These are phyloP conservation scores for Mucor mucedo DNA, from an alignment of 371 early-diverging fungal genomes.

Conservation along the genomic window DNA sequence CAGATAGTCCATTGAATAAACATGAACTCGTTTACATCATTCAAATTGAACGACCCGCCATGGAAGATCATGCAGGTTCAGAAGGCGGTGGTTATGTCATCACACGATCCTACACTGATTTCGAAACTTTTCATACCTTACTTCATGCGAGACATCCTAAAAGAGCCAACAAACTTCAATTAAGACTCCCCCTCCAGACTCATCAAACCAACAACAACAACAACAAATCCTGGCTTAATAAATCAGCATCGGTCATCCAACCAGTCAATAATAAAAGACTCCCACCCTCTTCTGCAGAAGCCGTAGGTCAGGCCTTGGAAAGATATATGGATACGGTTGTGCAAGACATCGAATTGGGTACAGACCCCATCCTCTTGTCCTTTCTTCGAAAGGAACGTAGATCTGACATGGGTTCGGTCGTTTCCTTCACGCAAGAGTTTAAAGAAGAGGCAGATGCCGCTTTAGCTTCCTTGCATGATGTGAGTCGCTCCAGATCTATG, in stretches of 20 bases:
- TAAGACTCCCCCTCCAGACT: conserved; percentile 46
- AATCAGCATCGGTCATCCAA: conserved; percentile 10
- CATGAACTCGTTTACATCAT: conserved; percentile 42
- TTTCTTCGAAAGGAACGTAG: conserved; percentile 52
- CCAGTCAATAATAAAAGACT: conserved; percentile 4
- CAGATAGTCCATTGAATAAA: conserved; percentile 21
- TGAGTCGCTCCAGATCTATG: conserved; percentile 12
- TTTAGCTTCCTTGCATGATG: conserved; percentile 9
- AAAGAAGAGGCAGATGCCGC: conserved; percentile 31
- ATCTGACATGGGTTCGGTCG: conserved; percentile 16
- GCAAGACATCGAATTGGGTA: conserved; percentile 46
- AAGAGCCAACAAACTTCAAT: conserved; percentile 29
- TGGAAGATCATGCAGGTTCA: conserved; percentile 37
- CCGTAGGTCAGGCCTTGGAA: conserved; percentile 34
- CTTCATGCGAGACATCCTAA: conserved; percentile 39
- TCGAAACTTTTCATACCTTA: conserved; percentile 48
- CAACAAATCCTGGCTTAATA: conserved; percentile 46
- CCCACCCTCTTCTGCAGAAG: conserved; percentile 8
- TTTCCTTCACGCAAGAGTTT: conserved; percentile 46
- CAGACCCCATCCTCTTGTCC: conserved; percentile 39
- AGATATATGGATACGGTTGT: conserved; percentile 42
- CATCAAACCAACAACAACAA: too few relatives aligned
- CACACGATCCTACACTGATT: conserved; percentile 50
- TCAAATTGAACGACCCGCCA: conserved; percentile 52
- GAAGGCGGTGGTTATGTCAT: conserved; percentile 60